phyloP scores from a whole-genome alignment of 139 green algal species.

The Chara braunii region DNA sequence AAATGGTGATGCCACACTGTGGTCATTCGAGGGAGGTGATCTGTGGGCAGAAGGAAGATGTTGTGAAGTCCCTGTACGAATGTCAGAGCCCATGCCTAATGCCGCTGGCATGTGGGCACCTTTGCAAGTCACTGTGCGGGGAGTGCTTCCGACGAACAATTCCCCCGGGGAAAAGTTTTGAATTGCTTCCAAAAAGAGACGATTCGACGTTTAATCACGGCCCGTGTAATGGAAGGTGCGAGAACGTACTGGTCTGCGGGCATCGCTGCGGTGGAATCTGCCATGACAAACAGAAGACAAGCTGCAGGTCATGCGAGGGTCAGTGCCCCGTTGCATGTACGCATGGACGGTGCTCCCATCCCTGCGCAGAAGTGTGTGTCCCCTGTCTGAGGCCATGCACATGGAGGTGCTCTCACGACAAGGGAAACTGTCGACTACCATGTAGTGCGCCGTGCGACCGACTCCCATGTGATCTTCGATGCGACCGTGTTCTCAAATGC shows the following conservation, averaged over 20 bases:
- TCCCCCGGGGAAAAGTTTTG: not conserved
- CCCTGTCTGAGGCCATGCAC: slow-evolving; percentile 47
- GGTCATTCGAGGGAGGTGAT: slow-evolving; percentile 46
- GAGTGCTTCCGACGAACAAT: slow-evolving; percentile 20
- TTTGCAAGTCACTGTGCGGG: slow-evolving; percentile 51
- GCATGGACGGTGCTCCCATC: slow-evolving; percentile 13
- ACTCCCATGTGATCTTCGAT: slow-evolving; percentile 56
- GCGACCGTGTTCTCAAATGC: slow-evolving; percentile 40
- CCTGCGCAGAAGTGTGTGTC: slow-evolving; percentile 41
- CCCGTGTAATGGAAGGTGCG: not conserved
- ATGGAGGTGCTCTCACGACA: slow-evolving; percentile 50
- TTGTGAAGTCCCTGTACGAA: slow-evolving; percentile 52
- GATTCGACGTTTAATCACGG: not conserved
- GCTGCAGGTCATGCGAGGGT: not conserved
- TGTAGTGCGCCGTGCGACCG: slow-evolving; percentile 56
- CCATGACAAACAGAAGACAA: not conserved
- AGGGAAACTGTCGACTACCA: slow-evolving; percentile 48
- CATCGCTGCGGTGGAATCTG: not conserved
- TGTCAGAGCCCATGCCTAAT: slow-evolving; percentile 55
- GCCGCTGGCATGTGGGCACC: slow-evolving; percentile 47
- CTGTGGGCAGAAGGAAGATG: slow-evolving; percentile 55
- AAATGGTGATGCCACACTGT: too few relatives aligned
- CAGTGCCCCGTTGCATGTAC: not conserved
- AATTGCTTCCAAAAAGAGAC: not conserved
- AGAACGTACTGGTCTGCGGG: not conserved